Base-by-base conservation (phyloP, 306 rosid genomes). In the Prunus fruticosa region DNA sequence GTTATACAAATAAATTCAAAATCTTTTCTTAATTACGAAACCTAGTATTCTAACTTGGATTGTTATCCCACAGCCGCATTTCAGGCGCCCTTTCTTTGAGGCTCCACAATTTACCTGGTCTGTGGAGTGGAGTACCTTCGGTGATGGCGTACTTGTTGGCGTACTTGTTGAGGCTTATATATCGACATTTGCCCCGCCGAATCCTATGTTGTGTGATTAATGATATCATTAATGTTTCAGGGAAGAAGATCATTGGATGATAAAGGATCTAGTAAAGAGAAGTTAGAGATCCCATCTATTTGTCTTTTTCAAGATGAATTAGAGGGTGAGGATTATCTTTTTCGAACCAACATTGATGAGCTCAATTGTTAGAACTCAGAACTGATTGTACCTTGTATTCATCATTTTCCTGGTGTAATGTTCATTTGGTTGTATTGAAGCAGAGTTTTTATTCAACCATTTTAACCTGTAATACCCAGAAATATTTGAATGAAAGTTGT, bases 51-150 rank as follows among this genome's bases (percentile, higher is more conserved):
- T 89, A 58, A 80, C 73, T 9, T 56, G 50, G 64, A 13, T 25
- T 25, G 47, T 64, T 79, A 49, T 82, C 64, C 72, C 76, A 18
- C 91, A 94, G 97, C 97, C 98, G 32, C 98, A 92, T 81, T 92
- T 94, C 81, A 85, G 98, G 85, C 91, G 96, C 38, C 91, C 95
- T 45, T 83, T 94, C 64, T 92, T 91, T 69, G 86, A 88, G 62
- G 89, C 93, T 50, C 89, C 88, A 6, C 91, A 86, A 27, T 94
- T 94, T 79, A 90, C 88, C 57, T 94, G 98, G 98, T 94, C 97
- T 72, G 82, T 94, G 73, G 96, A 94, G 84, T 94, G 87, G 82
- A 88, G 78, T 58, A 90, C 96, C 77, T 94, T 92, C 56, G 97
- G 98, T 23, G 95, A 94, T 80, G 92, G 88, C 53, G 58, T 72